phyloP scores from a whole-genome alignment of 768 basidiomycete genomes.

The Serendipita vermifera region DNA sequence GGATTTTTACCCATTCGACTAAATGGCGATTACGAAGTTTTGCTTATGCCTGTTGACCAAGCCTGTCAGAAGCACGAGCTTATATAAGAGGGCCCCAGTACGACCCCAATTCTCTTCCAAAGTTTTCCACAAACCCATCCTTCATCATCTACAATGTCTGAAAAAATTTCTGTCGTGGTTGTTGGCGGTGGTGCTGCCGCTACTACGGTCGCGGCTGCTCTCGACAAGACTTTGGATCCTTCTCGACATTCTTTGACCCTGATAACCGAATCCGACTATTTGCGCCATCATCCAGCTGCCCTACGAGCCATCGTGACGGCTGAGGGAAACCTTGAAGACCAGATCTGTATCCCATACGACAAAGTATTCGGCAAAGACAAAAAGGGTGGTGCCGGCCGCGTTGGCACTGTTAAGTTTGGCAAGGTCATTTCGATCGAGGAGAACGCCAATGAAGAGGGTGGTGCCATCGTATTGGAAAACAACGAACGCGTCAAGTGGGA shows the following conservation, averaged over 20 bases:
- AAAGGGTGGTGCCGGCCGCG: slow-evolving; percentile 23
- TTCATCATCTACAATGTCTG: no score
- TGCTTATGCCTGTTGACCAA: no score
- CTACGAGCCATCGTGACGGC: slow-evolving; percentile 41
- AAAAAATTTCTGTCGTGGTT: slow-evolving; percentile 10
- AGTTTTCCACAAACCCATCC: no score
- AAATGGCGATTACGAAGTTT: no score
- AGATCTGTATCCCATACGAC: slow-evolving; percentile 39
- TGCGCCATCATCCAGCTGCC: slow-evolving; percentile 36
- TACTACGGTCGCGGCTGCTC: neutral
- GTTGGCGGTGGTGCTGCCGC: slow-evolving; percentile 10
- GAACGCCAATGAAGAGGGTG: slow-evolving; percentile 21
- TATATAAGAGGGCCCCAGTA: no score
- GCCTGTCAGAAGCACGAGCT: no score
- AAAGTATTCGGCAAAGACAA: slow-evolving; percentile 29
- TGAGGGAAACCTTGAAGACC: slow-evolving; percentile 32
- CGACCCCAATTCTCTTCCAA: no score
- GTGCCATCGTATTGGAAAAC: slow-evolving; percentile 37
- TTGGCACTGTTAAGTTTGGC: slow-evolving; percentile 24
- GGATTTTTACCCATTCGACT: no score
- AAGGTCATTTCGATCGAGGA: slow-evolving; percentile 12
- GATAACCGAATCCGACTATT: slow-evolving; percentile 39
- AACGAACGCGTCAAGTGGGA: slow-evolving; percentile 26
- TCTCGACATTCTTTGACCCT: slow-evolving; percentile 31
- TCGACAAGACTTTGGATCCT: neutral